These are phyloP conservation scores for Lactarius sp. DNA, from an alignment of 768 basidiomycete species.

Conservation along the genomic window DNA sequence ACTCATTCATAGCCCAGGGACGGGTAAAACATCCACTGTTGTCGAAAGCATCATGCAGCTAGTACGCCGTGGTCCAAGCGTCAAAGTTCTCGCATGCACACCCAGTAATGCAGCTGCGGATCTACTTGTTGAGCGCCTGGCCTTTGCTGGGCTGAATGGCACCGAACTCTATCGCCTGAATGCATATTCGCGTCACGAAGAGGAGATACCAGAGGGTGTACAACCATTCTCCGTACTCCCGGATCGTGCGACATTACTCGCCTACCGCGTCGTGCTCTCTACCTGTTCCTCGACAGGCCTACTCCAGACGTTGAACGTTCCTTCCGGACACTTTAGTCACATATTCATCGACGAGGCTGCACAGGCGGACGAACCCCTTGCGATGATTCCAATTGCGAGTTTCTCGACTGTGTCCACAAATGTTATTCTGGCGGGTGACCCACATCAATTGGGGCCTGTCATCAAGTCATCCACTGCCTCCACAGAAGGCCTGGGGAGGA, in stretches of 20 bases:
- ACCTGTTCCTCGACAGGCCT: conserved; percentile 53
- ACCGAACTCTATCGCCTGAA: conserved; percentile 48
- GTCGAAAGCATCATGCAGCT: conserved; percentile 37
- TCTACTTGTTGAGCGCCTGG: conserved; percentile 32
- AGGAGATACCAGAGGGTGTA: conserved; percentile 36
- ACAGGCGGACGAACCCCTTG: conserved; percentile 54
- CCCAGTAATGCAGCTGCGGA: conserved; percentile 37
- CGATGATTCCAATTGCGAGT: conserved; percentile 41
- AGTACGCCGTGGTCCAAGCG: conserved; percentile 24
- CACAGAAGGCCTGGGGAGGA: conserved; percentile 30
- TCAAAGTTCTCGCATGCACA: conserved; percentile 35
- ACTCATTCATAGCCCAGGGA: conserved; percentile 35
- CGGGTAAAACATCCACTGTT: conserved; percentile 37
- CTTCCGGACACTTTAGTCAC: conserved; percentile 51
- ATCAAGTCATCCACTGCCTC: conserved; percentile 32
- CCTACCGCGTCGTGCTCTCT: conserved; percentile 49
- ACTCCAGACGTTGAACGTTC: conserved; percentile 44
- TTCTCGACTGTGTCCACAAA: conserved; percentile 35
- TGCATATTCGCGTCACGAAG: conserved; percentile 39
- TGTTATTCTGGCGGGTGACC: conserved; percentile 37
- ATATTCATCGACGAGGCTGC: conserved; percentile 65
- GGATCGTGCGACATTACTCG: conserved; percentile 36
- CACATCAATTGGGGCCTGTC: conserved; percentile 36
- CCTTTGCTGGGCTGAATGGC: conserved; percentile 19
- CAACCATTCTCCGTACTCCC: conserved; percentile 33